phyloP scores from a whole-genome alignment of 129 eudicot genomes.

The Flaveria trinervia region DNA sequence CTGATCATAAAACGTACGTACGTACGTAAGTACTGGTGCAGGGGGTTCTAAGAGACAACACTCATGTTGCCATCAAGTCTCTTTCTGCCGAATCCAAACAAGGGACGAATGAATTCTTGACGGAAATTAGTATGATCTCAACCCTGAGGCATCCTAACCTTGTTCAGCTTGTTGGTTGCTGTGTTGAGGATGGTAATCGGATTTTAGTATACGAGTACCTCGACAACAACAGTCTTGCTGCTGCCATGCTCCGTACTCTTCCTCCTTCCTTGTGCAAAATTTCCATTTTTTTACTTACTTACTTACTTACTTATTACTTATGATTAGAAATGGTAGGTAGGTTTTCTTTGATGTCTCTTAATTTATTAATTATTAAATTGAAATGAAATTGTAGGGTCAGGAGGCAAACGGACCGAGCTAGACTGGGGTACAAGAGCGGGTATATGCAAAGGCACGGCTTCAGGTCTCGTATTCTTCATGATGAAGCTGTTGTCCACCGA shows the following conservation, averaged over 20 bases:
- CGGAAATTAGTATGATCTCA: conserved; percentile 59
- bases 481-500: conserved; percentile 78
- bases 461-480: conserved; percentile 87
- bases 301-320: too few relatives aligned
- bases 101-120: conserved; percentile 66
- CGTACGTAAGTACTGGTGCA: conserved; percentile 34
- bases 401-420: conserved; percentile 41
- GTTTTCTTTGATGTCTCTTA: too few relatives aligned
- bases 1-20: conserved; percentile 13
- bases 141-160: conserved; percentile 64
- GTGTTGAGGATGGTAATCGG: conserved; percentile 59
- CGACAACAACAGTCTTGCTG: conserved; percentile 62
- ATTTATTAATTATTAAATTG: too few relatives aligned
- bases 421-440: conserved; percentile 75
- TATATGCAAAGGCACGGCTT: conserved; percentile 72
- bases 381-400: too few relatives aligned
- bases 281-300: too few relatives aligned
- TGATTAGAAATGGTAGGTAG: too few relatives aligned
- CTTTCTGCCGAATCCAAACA: conserved; percentile 74
- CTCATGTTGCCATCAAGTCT: conserved; percentile 54
- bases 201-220: conserved; percentile 68
- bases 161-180: conserved; percentile 68
- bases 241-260: conserved; percentile 52
- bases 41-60: conserved; percentile 66
- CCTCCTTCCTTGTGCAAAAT: background rate